Evolutionary conservation across 169 alveolate genomes (phyloP).

Genomic region (Prorocentrum cordatum): DNA sequence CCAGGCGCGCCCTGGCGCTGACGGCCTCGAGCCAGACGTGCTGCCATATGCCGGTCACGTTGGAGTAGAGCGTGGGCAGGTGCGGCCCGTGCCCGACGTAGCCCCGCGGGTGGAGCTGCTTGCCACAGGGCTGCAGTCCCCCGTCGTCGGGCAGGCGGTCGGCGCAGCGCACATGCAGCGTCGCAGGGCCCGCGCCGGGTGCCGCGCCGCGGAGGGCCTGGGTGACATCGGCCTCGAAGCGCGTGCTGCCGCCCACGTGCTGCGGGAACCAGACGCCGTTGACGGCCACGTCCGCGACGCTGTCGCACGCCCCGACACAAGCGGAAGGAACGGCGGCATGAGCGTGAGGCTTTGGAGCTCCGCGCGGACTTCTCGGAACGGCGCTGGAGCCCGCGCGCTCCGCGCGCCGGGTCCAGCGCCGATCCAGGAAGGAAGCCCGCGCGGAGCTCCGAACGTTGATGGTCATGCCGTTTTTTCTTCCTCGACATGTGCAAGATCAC

Average conservation of each 20-base stretch:
- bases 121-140: not conserved
- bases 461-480: too few relatives aligned
- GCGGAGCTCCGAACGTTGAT: too few relatives aligned
- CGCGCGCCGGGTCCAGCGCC: too few relatives aligned
- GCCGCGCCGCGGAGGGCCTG: not conserved
- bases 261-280: not conserved
- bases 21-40: not conserved
- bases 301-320: not conserved
- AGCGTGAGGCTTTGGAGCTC: too few relatives aligned
- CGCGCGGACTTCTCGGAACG: too few relatives aligned
- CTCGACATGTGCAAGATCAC: too few relatives aligned
- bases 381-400: too few relatives aligned
- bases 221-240: not conserved
- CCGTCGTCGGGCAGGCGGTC: not conserved
- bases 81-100: not conserved
- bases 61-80: not conserved
- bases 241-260: not conserved
- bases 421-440: too few relatives aligned
- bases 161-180: not conserved
- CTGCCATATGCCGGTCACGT: conserved; percentile 1
- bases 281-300: not conserved
- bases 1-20: too few relatives aligned
- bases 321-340: not conserved
- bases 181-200: not conserved
- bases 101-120: not conserved